A percentile compares a stretch with the other conserved stretches of the same genome.
Evolutionary conservation across 179 eudicot species (phyloP).

Genomic region (Silene noctiflora): DNA sequence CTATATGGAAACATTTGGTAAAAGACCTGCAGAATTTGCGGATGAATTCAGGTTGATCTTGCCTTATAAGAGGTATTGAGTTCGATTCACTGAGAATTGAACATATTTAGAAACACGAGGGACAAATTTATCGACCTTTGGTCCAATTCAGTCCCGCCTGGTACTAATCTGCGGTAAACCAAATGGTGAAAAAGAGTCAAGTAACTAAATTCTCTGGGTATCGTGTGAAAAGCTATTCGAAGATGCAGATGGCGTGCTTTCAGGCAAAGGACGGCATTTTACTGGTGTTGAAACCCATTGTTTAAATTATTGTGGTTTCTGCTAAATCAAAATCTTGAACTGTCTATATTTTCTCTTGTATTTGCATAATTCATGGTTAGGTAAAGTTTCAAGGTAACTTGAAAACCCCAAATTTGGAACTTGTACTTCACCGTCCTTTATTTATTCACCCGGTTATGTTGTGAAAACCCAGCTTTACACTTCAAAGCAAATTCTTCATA

Average conservation of each 20-base stretch:
- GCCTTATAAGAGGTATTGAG: not conserved
- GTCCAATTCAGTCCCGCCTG: not conserved
- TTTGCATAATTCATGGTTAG: slow-evolving; percentile 1
- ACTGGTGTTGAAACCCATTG: not conserved
- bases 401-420: slow-evolving; percentile 36
- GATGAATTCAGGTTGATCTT: not conserved
- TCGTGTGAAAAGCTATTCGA: not conserved
- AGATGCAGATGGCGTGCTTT: not conserved
- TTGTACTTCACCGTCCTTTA: slow-evolving; percentile 32
- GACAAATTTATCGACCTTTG: not conserved
- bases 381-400: slow-evolving; percentile 21
- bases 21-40: not conserved
- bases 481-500: slow-evolving; percentile 5
- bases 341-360: slow-evolving; percentile 7
- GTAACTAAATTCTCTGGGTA: not conserved
- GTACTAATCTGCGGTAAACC: not conserved
- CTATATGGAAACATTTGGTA: too few species aligned
- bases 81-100: not conserved
- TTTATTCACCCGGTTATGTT: slow-evolving; percentile 14
- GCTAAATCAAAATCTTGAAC: not conserved
- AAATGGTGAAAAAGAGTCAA: not conserved
- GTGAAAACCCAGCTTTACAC: slow-evolving; percentile 15
- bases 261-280: not conserved
- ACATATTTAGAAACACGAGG: not conserved
- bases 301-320: not conserved